Base-by-base conservation (phyloP, 257 asterid species). In the Plantago ovata region DNA sequence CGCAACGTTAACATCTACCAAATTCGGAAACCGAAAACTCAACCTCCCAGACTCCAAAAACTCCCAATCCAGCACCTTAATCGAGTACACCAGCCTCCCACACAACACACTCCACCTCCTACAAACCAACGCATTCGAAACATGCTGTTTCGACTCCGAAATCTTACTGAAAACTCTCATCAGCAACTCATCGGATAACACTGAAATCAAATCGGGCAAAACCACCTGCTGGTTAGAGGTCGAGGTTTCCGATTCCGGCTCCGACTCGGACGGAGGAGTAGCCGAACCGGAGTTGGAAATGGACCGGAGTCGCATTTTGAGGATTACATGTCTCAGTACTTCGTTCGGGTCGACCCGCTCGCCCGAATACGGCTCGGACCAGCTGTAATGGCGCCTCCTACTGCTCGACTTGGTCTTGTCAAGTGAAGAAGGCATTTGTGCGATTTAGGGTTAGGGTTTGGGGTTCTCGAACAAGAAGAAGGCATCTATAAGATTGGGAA, bases 21-120 rank as follows among this genome's bases (percentile, higher is more conserved):
- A 77, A 70, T 89, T 73, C 0, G 96, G 95, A 62, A 88, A 92
- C 58, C 98, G 72, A 60, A 64, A 82, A 55, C 64, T 59, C 13
- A 81, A 70, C 76, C 95, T 86, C 62, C 97, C 98, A 18, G 95
- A 92, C 53, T 88, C 94, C 62, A 92, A 51, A 69, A 85, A 88
- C 55, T 85, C 98, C 98, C 98, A 92, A 59, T 92, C 95, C 66
- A 80, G 60, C 18, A 92, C 59, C 86, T 64, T 85, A 64, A 92
- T 62, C 15, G 81, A 75, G 52, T 59, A 67, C 47, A 88, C 77
- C 66, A 88, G 62, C 70, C 72, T 89, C 52, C 97, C 98, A 61
- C 76, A 78, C 18, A 88, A 55, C 61, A 67, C 63, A 54, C 84
- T 76, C 98, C 97, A 92, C 67, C 94, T 75, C 78, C 70, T 84